Evolutionary conservation across 179 eudicot genomes (phyloP), one percentile per base, ranked within the genome.

Genomic region (Heliamphora pulchella): DNA sequence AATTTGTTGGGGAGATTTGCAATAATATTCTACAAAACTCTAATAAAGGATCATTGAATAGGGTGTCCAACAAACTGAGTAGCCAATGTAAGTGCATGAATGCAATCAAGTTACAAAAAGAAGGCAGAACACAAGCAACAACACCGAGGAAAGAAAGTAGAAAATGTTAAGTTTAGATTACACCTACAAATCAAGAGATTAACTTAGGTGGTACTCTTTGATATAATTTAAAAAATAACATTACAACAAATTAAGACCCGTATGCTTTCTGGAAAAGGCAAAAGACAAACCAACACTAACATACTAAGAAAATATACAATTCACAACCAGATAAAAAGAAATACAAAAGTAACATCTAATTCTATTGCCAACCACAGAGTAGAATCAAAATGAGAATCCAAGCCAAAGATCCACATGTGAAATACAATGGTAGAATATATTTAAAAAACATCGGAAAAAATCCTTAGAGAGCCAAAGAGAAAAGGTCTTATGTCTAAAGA

Each of bases 1-100:
- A 51, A 22, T 17, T 0, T 14, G 43, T 4, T 8, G 55, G 44
- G 0, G 17, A 57, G 5, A 71, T 48, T 47, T 18, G 51, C 71
- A 15, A 18, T 9, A 18, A 31, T 50, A 61, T 51, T 59, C 5
- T 22, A 10, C 0, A 53, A 74, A 48, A 66, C 3, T 2, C 14
- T 53, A 54, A 62, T 39, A 48, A 53, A 63, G 48, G 44, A 66
- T 78, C 63, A 22, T 31, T 66, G 31, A 44, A 62, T 22, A 10
- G 44, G 43, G 67, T 15, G 47, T 18, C 53, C 68, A 66, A 75
- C 74, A 75, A 81, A 14, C 74, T 47, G 55, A 44, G 47, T 15
- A 4, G n/a, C 69, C 48, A 46, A 7, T 54, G 5, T 54, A 68
- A n/a, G 65, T 6, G 31, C 80, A 78, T 44, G 18, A 53, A 53